phyloP scores from a whole-genome alignment of 2,329 filamentous ascomycete genomes.

The Talaromyces sp. region DNA sequence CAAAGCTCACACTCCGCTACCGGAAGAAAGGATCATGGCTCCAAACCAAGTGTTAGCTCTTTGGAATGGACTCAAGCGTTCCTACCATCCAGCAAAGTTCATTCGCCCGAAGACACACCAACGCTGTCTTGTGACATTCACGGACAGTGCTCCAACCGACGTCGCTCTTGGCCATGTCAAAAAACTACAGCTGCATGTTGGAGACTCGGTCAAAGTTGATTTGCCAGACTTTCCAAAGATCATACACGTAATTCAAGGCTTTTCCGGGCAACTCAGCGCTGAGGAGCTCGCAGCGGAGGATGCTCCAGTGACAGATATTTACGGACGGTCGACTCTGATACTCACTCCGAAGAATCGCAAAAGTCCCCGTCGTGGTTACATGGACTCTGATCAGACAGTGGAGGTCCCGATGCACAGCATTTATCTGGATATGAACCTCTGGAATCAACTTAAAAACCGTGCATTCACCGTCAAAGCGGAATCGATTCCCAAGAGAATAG shows the following conservation, averaged over 20 bases:
- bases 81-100: conserved; percentile 58
- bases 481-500: conserved; percentile 17
- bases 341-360: conserved; percentile 38
- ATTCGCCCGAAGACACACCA: conserved; percentile 31
- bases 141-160: conserved; percentile 36
- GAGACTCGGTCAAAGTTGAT: conserved; percentile 44
- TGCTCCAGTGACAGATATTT: conserved; percentile 34
- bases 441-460: conserved; percentile 40
- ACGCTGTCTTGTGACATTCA: conserved; percentile 42
- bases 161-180: conserved; percentile 36
- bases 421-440: conserved; percentile 43
- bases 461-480: conserved; percentile 24
- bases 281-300: conserved; percentile 21
- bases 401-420: conserved; percentile 39
- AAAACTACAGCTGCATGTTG: conserved; percentile 38
- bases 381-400: conserved; percentile 25
- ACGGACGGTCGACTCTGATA: conserved; percentile 37
- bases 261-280: conserved; percentile 29
- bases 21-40: conserved; percentile 25
- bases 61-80: conserved; percentile 50
- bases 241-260: conserved; percentile 38
- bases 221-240: conserved; percentile 36
- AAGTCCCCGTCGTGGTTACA: conserved; percentile 28
- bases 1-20: conserved; percentile 5
- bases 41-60: conserved; percentile 53